Base-by-base conservation (phyloP, 768 basidiomycete genomes). In the Royoungia palumana region DNA sequence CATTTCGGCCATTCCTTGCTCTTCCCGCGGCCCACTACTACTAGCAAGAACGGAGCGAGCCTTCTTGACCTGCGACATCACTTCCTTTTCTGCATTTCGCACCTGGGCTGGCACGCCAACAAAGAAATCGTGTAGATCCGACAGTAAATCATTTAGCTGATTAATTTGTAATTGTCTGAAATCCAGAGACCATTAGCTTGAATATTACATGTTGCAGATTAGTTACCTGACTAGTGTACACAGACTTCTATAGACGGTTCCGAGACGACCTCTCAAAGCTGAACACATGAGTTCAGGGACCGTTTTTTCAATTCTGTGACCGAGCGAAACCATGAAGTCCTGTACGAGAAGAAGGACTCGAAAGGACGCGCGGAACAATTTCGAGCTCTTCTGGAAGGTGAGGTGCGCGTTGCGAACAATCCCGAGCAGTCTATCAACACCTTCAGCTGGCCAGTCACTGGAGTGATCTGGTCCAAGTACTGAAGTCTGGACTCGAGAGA, bases 201-300 rank as follows among this genome's bases (percentile, higher is more conserved):
- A 45, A 19, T 24, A 4, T 42, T 39, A 39, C 13, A 27, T 16
- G 32, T 41, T 39, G 28, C 10, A 11, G 32, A 44, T 34, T 30
- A 44, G 75, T 41, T 52, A 85, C 82, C 69, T 78, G 40, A 78
- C 63, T 41, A 76, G 71, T n/a, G 65, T 64, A 8, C 71, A 75
- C 9, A 84, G 61, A 51, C 72, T 65, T 46, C 72, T 78, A 21
- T 75, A 62, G 38, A 77, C 73, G 34, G 65, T 73, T 2, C 59
- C 65, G 12, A 77, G 54, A 5, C 70, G 70, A 4, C 78, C 80
- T 17, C 69, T 70, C 36, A 85, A 52, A 20, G 72, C 64, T 8
- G 67, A 58, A n/a, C 72, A 63, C 68, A 83, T 77, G 28, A 78
- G 55, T 20, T 75, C 72, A 41, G 63, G 67, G 46, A 58, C 56